Base-by-base conservation (phyloP, 495 filamentous ascomycete species). In the Baudoinia panamericana region DNA sequence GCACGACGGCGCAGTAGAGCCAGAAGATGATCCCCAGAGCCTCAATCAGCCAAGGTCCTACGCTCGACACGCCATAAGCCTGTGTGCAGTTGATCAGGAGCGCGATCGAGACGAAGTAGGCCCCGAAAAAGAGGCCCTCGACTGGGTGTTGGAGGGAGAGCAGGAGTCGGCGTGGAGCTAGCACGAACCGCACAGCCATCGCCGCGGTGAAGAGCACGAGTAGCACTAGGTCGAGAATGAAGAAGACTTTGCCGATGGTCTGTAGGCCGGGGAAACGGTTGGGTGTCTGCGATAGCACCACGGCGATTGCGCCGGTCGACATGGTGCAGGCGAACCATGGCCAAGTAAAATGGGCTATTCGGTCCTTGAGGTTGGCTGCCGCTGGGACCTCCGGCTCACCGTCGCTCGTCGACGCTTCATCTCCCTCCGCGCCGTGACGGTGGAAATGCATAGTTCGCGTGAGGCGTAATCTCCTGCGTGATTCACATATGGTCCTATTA, bases 201-300 rank as follows among this genome's bases (percentile, higher is more conserved):
- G 69, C 36, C 5, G 63, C 64, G 26, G 56, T 65, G 41, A 65
- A 64, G 49, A 75, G 45, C n/a, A 67, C 54, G 49, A 78, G 77
- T 41, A 80, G 72, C 5, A 68, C 70, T 10, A 76, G 47, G 4
- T 68, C 32, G 58, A 63, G 17, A 44, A 70, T 51, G 51, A 58
- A 55, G 53, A 68, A 43, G 57, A 66, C 46, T 39, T 53, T 46
- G 40, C 55, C 39, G 55, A 59, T 48, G 56, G 55, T 54, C 11
- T 35, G 24, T 10, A 59, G 48, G 29, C 56, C 56, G 17, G 31
- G 28, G 41, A 59, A 59, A 2, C 11, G 12, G 36, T 50, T 37
- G 0, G 56, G 56, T 27, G 41, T 43, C 26, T 53, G 44, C 6
- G 30, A 31, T 11, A 58, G 26, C 11, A 56, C 39, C 40, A 30